phyloP scores from a whole-genome alignment of 192 early-diverging fungal species.

The Rhizoclosmatium globosum region DNA sequence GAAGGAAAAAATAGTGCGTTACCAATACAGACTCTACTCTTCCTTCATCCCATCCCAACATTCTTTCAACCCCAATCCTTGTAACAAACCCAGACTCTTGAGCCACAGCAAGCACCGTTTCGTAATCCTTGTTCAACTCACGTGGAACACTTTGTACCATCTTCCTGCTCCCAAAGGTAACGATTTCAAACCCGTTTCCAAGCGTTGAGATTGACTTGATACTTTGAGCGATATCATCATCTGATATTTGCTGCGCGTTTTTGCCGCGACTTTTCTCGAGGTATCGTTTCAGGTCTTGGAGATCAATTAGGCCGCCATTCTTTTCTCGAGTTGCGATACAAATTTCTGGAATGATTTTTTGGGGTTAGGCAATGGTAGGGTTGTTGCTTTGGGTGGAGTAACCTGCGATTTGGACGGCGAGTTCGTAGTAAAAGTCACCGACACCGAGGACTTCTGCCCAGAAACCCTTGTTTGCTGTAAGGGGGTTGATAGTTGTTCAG shows the following conservation, averaged over 20 bases:
- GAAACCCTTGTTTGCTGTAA: slow-evolving; percentile 88
- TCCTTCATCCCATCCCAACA: slow-evolving; percentile 66
- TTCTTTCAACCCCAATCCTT: slow-evolving; percentile 41
- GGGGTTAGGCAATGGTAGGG: too few species aligned
- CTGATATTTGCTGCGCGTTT: slow-evolving; percentile 57
- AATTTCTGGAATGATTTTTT: slow-evolving; percentile 61
- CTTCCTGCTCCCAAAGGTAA: slow-evolving; percentile 78
- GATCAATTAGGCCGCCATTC: slow-evolving; percentile 92
- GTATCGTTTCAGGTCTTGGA: slow-evolving; percentile 78
- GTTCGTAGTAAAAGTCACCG: slow-evolving; percentile 97
- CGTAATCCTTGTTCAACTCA: slow-evolving; percentile 87
- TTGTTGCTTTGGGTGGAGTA: too few species aligned
- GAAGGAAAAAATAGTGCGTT: slow-evolving; percentile 34
- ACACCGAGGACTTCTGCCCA: slow-evolving; percentile 95
- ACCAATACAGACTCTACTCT: slow-evolving; percentile 66
- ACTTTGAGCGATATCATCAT: slow-evolving; percentile 85
- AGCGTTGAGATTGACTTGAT: slow-evolving; percentile 90
- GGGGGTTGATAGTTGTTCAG: not conserved
- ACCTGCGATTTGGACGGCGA: slow-evolving; percentile 83
- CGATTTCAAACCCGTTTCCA: slow-evolving; percentile 86
- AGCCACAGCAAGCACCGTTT: slow-evolving; percentile 72
- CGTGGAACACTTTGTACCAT: slow-evolving; percentile 91
- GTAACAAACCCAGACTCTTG: slow-evolving; percentile 68
- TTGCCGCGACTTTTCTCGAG: slow-evolving; percentile 74
- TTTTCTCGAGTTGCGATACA: slow-evolving; percentile 83